Conservation (phyloP, 257 asterid species). For the Fraxinus excelsior region DNA sequence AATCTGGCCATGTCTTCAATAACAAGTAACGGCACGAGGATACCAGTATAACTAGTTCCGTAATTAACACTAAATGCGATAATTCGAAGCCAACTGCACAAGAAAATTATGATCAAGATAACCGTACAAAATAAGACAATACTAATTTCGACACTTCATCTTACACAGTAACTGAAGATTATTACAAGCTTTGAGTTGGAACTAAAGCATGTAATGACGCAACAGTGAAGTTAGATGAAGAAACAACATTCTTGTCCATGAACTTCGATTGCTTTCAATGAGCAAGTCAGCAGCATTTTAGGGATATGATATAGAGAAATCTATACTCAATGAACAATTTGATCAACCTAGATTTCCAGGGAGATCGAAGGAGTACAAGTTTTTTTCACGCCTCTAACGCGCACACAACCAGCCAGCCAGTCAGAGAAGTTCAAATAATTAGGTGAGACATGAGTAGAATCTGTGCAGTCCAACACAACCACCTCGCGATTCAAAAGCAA, state of each 20-base stretch:
- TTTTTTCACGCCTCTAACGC: neutral
- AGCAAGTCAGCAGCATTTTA: neutral
- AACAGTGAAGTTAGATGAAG: neutral
- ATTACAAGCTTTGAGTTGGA: neutral
- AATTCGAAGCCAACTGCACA: conserved; percentile 66
- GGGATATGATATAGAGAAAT: neutral
- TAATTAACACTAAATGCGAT: conserved; percentile 76
- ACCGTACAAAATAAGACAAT: neutral
- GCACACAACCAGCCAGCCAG: neutral
- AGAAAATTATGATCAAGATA: neutral
- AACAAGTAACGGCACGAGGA: conserved; percentile 77
- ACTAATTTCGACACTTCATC: neutral
- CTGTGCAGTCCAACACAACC: neutral
- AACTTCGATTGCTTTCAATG: neutral
- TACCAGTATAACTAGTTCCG: conserved; percentile 65
- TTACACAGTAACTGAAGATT: neutral
- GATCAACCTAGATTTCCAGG: neutral
- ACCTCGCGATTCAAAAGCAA: neutral
- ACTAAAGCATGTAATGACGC: neutral
- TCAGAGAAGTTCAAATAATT: neutral
- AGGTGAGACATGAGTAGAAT: neutral
- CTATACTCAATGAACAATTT: neutral
- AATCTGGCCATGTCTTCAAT: conserved; percentile 76
- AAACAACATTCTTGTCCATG: neutral
- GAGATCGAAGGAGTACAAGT: neutral